phyloP scores from a whole-genome alignment of 2,329 filamentous ascomycete genomes.

The Colletotrichum kahawae region DNA sequence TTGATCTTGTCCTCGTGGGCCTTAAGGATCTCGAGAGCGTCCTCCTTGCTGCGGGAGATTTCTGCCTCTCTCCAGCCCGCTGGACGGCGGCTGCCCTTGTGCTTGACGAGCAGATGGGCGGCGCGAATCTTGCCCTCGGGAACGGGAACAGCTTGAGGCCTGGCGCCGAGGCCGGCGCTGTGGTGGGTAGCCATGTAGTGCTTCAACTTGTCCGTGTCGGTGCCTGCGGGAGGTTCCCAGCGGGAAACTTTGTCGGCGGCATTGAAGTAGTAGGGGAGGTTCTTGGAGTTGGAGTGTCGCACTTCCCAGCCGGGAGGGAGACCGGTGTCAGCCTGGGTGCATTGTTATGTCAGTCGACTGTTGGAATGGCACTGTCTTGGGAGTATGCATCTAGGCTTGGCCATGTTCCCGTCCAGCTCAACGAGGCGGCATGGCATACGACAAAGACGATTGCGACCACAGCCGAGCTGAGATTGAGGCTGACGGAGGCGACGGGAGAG shows the following conservation, averaged over 20 bases:
- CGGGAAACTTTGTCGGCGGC: conserved; percentile 82
- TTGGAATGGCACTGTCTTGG: conserved; percentile 11
- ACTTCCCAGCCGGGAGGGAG: conserved; percentile 92
- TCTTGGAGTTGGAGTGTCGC: conserved; percentile 97
- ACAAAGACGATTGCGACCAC: background rate
- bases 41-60: conserved; percentile 87
- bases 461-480: background rate
- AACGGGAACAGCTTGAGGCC: conserved; percentile 38
- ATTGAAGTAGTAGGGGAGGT: conserved; percentile 99
- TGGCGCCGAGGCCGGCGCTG: conserved; percentile 58
- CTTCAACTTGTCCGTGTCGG: conserved; percentile 92
- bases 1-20: conserved; percentile 79
- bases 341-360: background rate
- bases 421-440: background rate
- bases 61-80: conserved; percentile 91
- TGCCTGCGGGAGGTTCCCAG: conserved; percentile 91
- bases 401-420: background rate
- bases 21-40: conserved; percentile 79
- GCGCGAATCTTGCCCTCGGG: conserved; percentile 87
- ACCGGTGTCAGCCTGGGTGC: conserved; percentile 71
- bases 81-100: conserved; percentile 84
- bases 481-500: background rate
- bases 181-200: conserved; percentile 91
- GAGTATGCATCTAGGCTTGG: background rate
- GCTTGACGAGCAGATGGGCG: conserved; percentile 93